Conservation (phyloP, 768 basidiomycete species). For the Kwoniella sp. region DNA sequence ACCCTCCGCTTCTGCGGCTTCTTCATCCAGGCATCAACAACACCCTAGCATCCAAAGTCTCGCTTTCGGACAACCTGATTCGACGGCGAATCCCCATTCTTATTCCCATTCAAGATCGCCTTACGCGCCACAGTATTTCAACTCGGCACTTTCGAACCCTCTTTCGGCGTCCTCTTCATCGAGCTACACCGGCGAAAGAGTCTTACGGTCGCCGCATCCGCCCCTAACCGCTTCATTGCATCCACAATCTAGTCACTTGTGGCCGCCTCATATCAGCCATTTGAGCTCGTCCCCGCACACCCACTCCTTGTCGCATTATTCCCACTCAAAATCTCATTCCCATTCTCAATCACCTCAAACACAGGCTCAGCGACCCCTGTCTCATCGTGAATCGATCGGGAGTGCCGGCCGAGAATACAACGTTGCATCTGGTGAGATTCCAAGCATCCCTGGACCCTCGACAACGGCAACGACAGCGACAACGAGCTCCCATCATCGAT, state of each 20-base stretch:
- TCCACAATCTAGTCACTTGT: slow-evolving; percentile 10
- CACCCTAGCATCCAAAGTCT: neutral
- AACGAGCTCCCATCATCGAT: neutral
- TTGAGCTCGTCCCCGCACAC: neutral
- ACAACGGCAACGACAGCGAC: no score
- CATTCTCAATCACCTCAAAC: slow-evolving; percentile 16
- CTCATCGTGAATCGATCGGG: slow-evolving; percentile 4
- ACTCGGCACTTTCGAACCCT: slow-evolving; percentile 6
- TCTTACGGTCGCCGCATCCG: slow-evolving; percentile 29
- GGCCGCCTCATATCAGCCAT: slow-evolving; percentile 13
- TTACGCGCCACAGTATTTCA: slow-evolving; percentile 11
- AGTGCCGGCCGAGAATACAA: slow-evolving; percentile 3
- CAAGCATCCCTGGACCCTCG: slow-evolving; percentile 11
- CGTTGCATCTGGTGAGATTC: neutral
- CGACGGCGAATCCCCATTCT: neutral
- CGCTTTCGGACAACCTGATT: slow-evolving; percentile 16
- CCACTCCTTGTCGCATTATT: neutral
- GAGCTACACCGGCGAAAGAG: slow-evolving; percentile 14
- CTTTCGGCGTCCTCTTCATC: slow-evolving; percentile 14
- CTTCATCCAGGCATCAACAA: slow-evolving; percentile 5
- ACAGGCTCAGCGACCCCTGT: neutral
- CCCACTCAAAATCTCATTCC: slow-evolving; percentile 2
- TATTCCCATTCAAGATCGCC: slow-evolving; percentile 21
- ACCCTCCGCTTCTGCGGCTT: neutral
- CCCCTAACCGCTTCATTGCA: slow-evolving; percentile 20